Conservation (phyloP, 129 eudicot species). For the Saussurea involucrata region DNA sequence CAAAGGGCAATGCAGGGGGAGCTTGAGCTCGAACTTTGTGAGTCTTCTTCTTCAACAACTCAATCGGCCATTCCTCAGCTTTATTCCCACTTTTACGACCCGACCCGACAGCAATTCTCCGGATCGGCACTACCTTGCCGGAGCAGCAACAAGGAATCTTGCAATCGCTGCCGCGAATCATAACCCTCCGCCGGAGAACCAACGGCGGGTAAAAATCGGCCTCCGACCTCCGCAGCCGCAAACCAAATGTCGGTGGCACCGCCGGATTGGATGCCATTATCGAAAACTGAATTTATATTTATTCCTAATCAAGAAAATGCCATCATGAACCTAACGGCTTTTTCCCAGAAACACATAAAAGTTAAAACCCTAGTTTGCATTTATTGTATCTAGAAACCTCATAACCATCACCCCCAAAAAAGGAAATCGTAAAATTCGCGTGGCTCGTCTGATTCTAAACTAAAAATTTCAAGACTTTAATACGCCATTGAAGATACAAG, state of each 20-base stretch:
- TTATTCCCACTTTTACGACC: conserved; percentile 36
- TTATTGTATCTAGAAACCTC: conserved; percentile 4
- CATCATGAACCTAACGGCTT: not conserved
- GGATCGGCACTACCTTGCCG: conserved; percentile 40
- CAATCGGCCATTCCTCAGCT: conserved; percentile 47
- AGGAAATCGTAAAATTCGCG: not conserved
- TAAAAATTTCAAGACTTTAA: not conserved
- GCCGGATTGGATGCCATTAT: conserved; percentile 27
- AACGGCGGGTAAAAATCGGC: conserved; percentile 12
- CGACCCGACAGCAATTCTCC: conserved; percentile 25
- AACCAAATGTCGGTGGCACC: conserved; percentile 43
- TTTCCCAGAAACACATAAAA: conserved; percentile 5
- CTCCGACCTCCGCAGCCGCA: conserved; percentile 30
- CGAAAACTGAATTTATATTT: not conserved
- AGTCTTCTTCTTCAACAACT: conserved; percentile 29
- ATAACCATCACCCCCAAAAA: not conserved
- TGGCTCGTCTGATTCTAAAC: not conserved
- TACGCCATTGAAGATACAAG: conserved; percentile 7
- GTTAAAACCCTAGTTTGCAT: conserved; percentile 16
- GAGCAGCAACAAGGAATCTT: conserved; percentile 45
- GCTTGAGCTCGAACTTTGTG: conserved; percentile 37
- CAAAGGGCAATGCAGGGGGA: conserved; percentile 61
- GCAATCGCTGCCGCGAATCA: conserved; percentile 9
- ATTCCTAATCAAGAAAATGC: conserved; percentile 14
- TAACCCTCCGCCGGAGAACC: conserved; percentile 29